These are phyloP conservation scores for Ballota nigra DNA, from an alignment of 257 asterid species.

Conservation along the genomic window DNA sequence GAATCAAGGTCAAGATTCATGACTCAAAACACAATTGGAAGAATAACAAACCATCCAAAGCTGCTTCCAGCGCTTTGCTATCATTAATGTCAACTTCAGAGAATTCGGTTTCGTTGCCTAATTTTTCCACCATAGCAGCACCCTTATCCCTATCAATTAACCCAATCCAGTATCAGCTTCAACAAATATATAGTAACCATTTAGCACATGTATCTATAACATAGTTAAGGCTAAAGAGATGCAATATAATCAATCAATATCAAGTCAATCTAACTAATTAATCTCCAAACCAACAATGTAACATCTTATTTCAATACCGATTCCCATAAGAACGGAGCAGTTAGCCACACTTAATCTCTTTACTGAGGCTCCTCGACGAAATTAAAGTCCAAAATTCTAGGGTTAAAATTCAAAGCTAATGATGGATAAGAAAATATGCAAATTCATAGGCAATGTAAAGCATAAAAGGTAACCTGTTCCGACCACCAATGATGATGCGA, in stretches of 20 bases:
- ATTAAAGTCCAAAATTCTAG: neutral
- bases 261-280: neutral
- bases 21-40: constrained; percentile 10
- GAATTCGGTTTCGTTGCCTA: constrained; percentile 66
- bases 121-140: constrained; percentile 54
- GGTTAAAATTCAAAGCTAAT: neutral
- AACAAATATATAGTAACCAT: neutral
- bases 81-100: constrained; percentile 66
- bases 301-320: no score
- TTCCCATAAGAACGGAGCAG: neutral
- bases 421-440: neutral
- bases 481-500: constrained; percentile 67
- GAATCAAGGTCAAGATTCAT: neutral
- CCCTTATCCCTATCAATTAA: constrained; percentile 70
- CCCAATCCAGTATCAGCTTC: neutral
- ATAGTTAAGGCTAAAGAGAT: neutral
- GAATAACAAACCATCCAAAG: constrained; percentile 48
- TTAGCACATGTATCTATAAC: neutral
- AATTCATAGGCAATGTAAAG: neutral
- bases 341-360: neutral
- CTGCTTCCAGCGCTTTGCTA: constrained; percentile 46
- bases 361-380: neutral
- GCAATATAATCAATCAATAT: neutral
- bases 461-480: constrained; percentile 52
- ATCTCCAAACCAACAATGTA: no score